Percentiles rank a stretch among this genome's conserved stretches.
Evolutionary conservation across 306 rosid genomes (phyloP).

Genomic region (Malus sieversii): DNA sequence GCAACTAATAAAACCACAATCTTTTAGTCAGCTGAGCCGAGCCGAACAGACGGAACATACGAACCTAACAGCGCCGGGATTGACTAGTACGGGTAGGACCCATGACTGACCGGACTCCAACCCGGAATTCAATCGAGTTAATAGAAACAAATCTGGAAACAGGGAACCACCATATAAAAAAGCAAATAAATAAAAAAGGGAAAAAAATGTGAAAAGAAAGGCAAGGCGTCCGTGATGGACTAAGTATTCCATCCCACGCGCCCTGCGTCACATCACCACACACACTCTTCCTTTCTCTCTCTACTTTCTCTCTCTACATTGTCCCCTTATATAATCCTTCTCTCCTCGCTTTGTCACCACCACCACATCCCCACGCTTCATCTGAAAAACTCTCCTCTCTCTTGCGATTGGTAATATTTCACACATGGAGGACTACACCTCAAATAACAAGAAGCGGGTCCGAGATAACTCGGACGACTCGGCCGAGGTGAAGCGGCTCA

Average conservation of each 20-base stretch:
- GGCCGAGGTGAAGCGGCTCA: conserved; percentile 52
- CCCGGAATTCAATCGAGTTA: conserved; percentile 37
- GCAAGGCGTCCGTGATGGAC: conserved; percentile 55
- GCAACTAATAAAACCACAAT: background rate
- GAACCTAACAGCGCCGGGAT: conserved; percentile 30
- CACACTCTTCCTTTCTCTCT: conserved; percentile 22
- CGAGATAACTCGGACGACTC: conserved; percentile 51
- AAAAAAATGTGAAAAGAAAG: conserved; percentile 16
- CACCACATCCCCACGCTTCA: background rate
- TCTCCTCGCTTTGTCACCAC: conserved; percentile 19
- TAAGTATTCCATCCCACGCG: conserved; percentile 67
- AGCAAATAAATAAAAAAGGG: background rate
- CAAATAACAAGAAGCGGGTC: conserved; percentile 35
- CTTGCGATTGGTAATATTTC: background rate
- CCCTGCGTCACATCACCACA: conserved; percentile 54
- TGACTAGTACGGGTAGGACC: conserved; percentile 39
- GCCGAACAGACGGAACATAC: background rate
- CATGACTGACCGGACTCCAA: conserved; percentile 50
- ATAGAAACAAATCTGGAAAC: conserved; percentile 14
- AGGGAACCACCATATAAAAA: conserved; percentile 24
- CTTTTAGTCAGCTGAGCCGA: conserved; percentile 7
- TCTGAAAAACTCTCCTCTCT: background rate
- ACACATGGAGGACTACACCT: conserved; percentile 29
- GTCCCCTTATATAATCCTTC: conserved; percentile 58
- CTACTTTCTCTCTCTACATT: conserved; percentile 49